Base-by-base conservation (phyloP, 2,329 filamentous ascomycete genomes). In the Aulographum hederae region DNA sequence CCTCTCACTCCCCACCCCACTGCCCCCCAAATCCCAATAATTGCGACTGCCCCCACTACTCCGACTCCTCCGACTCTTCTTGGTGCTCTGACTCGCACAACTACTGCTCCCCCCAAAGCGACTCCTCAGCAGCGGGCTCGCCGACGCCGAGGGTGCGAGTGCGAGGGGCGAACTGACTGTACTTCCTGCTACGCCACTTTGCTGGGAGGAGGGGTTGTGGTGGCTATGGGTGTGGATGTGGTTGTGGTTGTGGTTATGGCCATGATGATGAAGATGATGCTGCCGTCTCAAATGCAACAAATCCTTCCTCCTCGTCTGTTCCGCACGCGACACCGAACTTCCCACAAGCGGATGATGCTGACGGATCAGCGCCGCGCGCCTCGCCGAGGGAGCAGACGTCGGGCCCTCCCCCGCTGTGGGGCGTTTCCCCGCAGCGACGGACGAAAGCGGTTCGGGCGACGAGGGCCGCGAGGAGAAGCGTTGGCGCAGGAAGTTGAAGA, bases 1-100 rank as follows among this genome's bases (percentile, higher is more conserved):
- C n/a, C n/a, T n/a, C n/a, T n/a, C n/a, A n/a, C n/a, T n/a, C n/a
- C 78, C 85, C 2, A 78, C 79, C 16, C 82, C 67, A 43, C 73
- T 84, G 4, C 73, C 78, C 17, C 81, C 81, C 40, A 93, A 70
- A 50, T 93, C 85, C 85, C 85, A 94, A 52, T 91, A 94, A 48
- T 92, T 81, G 32, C 82, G 61, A 28, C 74, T 80, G 12, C 27
- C 15, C 10, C 27, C 27, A 28, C 78, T 85, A 20, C 71, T 67
- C 40, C 70, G 75, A 43, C 72, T 79, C 4, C 51, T 63, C 25
- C 70, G 73, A 20, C 71, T 80, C 42, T 75, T 72, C 49, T 77
- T 75, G 5, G 80, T 81, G 51, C 80, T 91, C 54, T 92, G 81
- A 47, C 80, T 92, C 3, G 81, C 82, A 51, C 82, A 92, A 51